Evolutionary conservation across 768 basidiomycete species (phyloP).

Genomic region (Strobilomyces echinocephalus): DNA sequence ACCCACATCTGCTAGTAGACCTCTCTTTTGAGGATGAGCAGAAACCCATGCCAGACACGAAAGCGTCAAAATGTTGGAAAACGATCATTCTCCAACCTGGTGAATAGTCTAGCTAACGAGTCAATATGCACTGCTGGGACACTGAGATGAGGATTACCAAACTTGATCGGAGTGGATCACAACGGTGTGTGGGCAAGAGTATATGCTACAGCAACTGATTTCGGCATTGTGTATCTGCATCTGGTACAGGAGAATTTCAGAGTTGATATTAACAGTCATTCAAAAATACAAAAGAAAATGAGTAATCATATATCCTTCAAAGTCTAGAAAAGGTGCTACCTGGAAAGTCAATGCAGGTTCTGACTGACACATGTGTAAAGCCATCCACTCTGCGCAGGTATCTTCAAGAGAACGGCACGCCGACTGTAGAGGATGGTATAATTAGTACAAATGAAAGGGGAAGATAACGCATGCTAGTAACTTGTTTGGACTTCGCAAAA

Average conservation of each 20-base stretch:
- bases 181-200: constrained; percentile 31
- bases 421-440: too few species aligned
- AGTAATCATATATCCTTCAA: constrained; percentile 50
- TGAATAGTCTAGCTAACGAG: constrained; percentile 13
- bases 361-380: constrained; percentile 10
- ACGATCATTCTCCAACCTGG: constrained; percentile 35
- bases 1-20: constrained; percentile 44
- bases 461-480: too few species aligned
- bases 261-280: not conserved
- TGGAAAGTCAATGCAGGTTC: constrained; percentile 42
- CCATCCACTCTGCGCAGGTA: too few species aligned
- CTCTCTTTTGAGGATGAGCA: constrained; percentile 26
- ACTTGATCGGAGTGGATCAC: constrained; percentile 19
- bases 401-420: too few species aligned
- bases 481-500: too few species aligned
- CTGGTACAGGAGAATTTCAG: constrained; percentile 34
- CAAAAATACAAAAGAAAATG: not conserved
- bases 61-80: constrained; percentile 45
- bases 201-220: constrained; percentile 33
- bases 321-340: constrained; percentile 51
- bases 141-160: constrained; percentile 37
- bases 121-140: constrained; percentile 2
- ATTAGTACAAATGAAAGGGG: too few species aligned
- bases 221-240: constrained; percentile 37
- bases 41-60: constrained; percentile 34